Evolutionary conservation across 768 basidiomycete species (phyloP).

Genomic region (Jaapia argillacea): DNA sequence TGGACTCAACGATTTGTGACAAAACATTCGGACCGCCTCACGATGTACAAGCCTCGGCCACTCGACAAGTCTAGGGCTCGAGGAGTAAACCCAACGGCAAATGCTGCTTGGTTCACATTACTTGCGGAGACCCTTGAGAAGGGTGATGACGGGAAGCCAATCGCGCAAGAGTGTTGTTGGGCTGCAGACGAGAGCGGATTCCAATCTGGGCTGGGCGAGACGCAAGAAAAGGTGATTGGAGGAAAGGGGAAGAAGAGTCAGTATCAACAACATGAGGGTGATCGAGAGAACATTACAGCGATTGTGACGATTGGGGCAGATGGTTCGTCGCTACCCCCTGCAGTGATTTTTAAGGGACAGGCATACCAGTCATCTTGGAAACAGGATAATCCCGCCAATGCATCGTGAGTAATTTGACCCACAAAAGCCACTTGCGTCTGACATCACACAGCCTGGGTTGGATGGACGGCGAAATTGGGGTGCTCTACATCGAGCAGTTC

Average conservation of each 20-base stretch:
- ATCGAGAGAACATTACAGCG: slow-evolving; percentile 15
- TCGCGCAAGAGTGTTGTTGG: slow-evolving; percentile 18
- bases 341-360: slow-evolving; percentile 15
- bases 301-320: slow-evolving; percentile 17
- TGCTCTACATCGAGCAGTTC: slow-evolving; percentile 21
- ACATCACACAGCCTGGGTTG: slow-evolving; percentile 12
- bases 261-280: slow-evolving; percentile 10
- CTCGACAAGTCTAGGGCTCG: slow-evolving; percentile 24
- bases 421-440: slow-evolving; percentile 3
- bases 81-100: slow-evolving; percentile 26
- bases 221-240: slow-evolving; percentile 21
- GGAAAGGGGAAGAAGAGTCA: slow-evolving; percentile 5
- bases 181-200: slow-evolving; percentile 26
- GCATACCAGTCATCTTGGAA: slow-evolving; percentile 11
- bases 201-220: slow-evolving; percentile 13
- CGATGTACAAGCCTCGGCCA: slow-evolving; percentile 18
- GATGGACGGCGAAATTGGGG: slow-evolving; percentile 18
- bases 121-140: slow-evolving; percentile 16
- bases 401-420: slow-evolving; percentile 9
- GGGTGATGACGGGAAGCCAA: slow-evolving; percentile 9
- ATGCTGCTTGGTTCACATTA: slow-evolving; percentile 23
- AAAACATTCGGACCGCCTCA: slow-evolving; percentile 18
- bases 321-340: slow-evolving; percentile 9
- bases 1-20: slow-evolving; percentile 23
- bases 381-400: slow-evolving; percentile 11